Conservation (phyloP, 148 eudicot genomes). For the Limonium bicolor region DNA sequence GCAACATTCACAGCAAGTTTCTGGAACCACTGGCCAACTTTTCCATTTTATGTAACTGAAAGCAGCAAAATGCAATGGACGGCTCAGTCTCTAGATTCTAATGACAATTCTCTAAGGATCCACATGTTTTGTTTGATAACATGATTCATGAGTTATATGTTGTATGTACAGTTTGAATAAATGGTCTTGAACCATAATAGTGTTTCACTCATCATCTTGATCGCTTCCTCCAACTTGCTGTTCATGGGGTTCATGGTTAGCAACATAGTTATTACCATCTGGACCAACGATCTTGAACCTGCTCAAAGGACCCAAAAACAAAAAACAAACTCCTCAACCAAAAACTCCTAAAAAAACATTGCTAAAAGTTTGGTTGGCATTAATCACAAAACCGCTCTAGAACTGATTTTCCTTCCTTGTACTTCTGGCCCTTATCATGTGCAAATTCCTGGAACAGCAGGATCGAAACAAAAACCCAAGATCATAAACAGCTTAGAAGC, state of each 20-base stretch:
- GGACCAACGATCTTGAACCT: conserved; percentile 85
- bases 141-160: conserved; percentile 11
- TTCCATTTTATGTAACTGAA: conserved; percentile 12
- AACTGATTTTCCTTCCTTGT: conserved; percentile 98
- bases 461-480: conserved; percentile 1
- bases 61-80: conserved; percentile 3
- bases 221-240: conserved; percentile 71
- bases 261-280: conserved; percentile 79
- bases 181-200: not conserved
- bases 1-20: conserved; percentile 5
- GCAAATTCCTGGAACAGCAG: conserved; percentile 66
- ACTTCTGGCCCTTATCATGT: conserved; percentile 75
- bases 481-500: not conserved
- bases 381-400: conserved; percentile 95
- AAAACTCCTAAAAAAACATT: not conserved
- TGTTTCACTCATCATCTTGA: conserved; percentile 55
- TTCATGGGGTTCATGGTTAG: conserved; percentile 45
- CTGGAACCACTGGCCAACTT: conserved; percentile 10
- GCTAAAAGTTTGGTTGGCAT: conserved; percentile 7
- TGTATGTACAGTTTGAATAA: conserved; percentile 49
- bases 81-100: not conserved
- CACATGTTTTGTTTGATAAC: conserved; percentile 13
- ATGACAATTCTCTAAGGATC: not conserved
- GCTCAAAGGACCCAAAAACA: conserved; percentile 10
- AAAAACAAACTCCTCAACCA: not conserved